phyloP scores from a whole-genome alignment of 2,329 filamentous ascomycete genomes.

The Coleophoma cylindrospora region DNA sequence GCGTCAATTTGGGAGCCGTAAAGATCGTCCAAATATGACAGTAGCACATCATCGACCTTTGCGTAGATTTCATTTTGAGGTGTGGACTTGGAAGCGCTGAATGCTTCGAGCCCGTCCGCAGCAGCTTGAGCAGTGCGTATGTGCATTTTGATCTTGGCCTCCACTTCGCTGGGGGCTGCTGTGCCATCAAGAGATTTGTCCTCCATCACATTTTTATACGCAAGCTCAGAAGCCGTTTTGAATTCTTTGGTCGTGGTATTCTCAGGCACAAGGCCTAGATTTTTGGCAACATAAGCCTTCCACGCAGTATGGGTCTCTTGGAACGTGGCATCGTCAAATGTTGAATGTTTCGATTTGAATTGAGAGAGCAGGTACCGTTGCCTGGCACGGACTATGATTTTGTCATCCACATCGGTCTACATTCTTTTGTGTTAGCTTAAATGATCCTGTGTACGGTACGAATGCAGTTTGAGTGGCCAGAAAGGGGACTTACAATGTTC shows the following conservation, averaged over 20 bases:
- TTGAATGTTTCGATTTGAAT: conserved; percentile 4
- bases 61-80: conserved; percentile 40
- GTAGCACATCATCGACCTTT: conserved; percentile 59
- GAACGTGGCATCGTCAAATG: conserved; percentile 1
- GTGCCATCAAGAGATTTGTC: conserved; percentile 48
- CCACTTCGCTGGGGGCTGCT: conserved; percentile 46
- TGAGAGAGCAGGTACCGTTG: conserved; percentile 67
- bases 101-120: conserved; percentile 36
- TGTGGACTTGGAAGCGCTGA: conserved; percentile 1
- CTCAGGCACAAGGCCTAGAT: conserved; percentile 2
- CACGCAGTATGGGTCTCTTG: conserved; percentile 4
- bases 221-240: conserved; percentile 1
- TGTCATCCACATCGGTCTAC: conserved; percentile 16
- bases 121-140: conserved; percentile 33
- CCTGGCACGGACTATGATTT: conserved; percentile 59
- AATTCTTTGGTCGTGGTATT: not conserved
- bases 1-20: conserved; percentile 56
- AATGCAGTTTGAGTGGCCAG: not conserved
- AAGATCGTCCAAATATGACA: conserved; percentile 72
- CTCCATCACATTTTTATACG: conserved; percentile 37
- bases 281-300: conserved; percentile 3
- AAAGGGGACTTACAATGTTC: conserved; percentile 51
- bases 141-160: conserved; percentile 68
- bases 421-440: conserved; percentile 1
- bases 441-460: too few species aligned